Evolutionary conservation across 2,329 filamentous ascomycete genomes (phyloP), one percentile per base, ranked within the genome.

Genomic region (Scedosporium apiospermum): DNA sequence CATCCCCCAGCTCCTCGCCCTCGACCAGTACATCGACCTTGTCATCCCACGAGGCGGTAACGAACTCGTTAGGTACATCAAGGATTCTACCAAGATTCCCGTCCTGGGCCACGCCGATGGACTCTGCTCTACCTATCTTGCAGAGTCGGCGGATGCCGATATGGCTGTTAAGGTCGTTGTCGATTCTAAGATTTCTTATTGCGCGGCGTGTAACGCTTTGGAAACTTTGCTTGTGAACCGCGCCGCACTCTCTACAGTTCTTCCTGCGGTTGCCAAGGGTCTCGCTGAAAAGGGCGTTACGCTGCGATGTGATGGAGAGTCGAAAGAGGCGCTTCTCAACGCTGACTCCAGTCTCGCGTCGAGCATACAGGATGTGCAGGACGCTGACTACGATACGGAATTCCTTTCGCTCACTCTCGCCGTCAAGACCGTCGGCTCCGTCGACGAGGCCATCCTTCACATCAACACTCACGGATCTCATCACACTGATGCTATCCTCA

Each of bases 21-120:
- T 95, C 64, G 93, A 97, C 72, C 83, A 86, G 61, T 87, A 91
- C 71, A 96, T 99, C 69, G 95, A 99, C 73, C 87, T 99, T 30
- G 95, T 96, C 66, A 96, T 99, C 68, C 95, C 95, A 2, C 84
- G 95, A 46, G 93, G 93, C 58, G 90, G 89, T 62, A 96, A 96
- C 75, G 91, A 96, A 62, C 84, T 97, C 7, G 93, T 97, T 49
- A 84, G 89, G 63, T 91, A 91, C 75, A 91, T 97, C 75, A 97
- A 98, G 76, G 83, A 87, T 55, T 88, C 89, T 66, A 97, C 95
- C 61, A 91, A 91, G 71, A 98, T 99, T 68, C 95, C 95, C 1
- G 95, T 99, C 1, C 85, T 99, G 26, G 95, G 95, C 65, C 95
- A 99, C 73, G 95, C 95, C 26, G 95, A 99, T 73, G 95, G 95